Evolutionary conservation across 805 yeast genomes (phyloP).

Genomic region (Hanseniaspora singularis): DNA sequence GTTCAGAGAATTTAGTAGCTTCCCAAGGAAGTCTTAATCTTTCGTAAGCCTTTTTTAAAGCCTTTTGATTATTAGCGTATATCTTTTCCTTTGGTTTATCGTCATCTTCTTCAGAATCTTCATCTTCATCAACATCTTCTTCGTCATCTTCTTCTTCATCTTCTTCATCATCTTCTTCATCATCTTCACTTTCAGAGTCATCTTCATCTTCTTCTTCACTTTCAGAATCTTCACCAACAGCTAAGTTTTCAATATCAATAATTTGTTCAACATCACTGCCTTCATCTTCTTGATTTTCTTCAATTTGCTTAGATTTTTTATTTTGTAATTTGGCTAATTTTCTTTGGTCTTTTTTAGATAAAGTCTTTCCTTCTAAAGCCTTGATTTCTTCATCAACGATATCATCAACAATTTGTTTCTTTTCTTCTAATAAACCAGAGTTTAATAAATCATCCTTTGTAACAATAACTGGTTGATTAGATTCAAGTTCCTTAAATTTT

Average conservation of each 20-base stretch:
- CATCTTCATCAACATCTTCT: conserved; percentile 76
- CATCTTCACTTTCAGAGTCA: conserved; percentile 28
- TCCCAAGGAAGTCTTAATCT: conserved; percentile 50
- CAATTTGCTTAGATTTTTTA: conserved; percentile 22
- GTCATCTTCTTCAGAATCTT: conserved; percentile 87
- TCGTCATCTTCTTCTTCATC: conserved; percentile 47
- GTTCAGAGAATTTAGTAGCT: conserved; percentile 69
- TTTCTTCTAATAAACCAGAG: conserved; percentile 16
- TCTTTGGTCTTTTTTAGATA: conserved; percentile 56
- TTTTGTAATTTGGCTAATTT: conserved; percentile 31
- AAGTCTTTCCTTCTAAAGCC: conserved; percentile 31
- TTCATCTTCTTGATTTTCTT: conserved; percentile 33
- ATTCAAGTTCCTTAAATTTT: conserved; percentile 18
- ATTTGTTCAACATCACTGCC: conserved; percentile 34
- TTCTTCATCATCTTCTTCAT: conserved; percentile 33
- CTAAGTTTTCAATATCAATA: conserved; percentile 42
- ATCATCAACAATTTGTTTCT: conserved; percentile 17
- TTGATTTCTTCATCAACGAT: conserved; percentile 16
- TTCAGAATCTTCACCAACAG: conserved; percentile 43
- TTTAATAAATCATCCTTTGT: conserved; percentile 25
- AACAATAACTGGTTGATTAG: conserved; percentile 27
- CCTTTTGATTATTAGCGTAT: conserved; percentile 79
- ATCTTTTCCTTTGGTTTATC: conserved; percentile 83
- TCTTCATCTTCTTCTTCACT: conserved; percentile 27
- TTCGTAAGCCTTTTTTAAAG: conserved; percentile 56